Percentiles rank a stretch among this genome's conserved stretches.
Conservation (phyloP, 352 stramenopile species). For the Stramenopiles sp. region DNA sequence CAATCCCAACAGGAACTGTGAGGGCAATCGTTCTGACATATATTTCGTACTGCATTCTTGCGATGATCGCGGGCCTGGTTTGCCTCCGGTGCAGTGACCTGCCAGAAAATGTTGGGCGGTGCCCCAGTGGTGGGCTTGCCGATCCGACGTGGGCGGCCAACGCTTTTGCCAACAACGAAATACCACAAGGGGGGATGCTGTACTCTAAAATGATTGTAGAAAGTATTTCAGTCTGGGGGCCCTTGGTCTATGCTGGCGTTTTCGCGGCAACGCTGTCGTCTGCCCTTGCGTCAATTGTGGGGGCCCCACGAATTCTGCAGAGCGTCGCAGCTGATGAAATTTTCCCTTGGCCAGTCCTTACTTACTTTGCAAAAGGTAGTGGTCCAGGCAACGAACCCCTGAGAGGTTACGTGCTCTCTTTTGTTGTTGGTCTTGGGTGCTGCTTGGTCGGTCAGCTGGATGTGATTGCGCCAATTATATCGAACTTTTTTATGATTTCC, state of each 20-base stretch:
- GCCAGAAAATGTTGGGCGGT: not conserved
- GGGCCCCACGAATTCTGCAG: not conserved
- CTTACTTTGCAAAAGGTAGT: not conserved
- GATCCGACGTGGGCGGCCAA: no score
- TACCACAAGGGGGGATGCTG: not conserved
- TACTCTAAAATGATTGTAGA: not conserved
- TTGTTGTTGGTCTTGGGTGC: not conserved
- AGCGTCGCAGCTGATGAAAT: not conserved
- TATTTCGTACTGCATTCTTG: constrained; percentile 20
- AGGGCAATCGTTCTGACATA: constrained; percentile 15
- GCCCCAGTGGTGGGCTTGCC: not conserved
- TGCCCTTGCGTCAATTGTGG: not conserved
- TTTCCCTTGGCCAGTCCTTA: not conserved
- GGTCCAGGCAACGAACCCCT: not conserved
- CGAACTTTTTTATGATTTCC: constrained; percentile 45
- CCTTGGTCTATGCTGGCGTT: not conserved
- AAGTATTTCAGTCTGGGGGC: not conserved
- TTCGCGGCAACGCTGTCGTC: not conserved
- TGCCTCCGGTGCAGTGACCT: not conserved
- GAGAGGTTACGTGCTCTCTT: not conserved
- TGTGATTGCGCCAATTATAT: constrained; percentile 43
- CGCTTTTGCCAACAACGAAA: no score
- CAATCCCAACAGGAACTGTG: constrained; percentile 41
- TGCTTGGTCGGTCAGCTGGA: not conserved
- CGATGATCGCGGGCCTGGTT: constrained; percentile 28